These are phyloP conservation scores for Extremus antarcticus DNA, from an alignment of 495 filamentous ascomycete genomes.

Conservation along the genomic window DNA sequence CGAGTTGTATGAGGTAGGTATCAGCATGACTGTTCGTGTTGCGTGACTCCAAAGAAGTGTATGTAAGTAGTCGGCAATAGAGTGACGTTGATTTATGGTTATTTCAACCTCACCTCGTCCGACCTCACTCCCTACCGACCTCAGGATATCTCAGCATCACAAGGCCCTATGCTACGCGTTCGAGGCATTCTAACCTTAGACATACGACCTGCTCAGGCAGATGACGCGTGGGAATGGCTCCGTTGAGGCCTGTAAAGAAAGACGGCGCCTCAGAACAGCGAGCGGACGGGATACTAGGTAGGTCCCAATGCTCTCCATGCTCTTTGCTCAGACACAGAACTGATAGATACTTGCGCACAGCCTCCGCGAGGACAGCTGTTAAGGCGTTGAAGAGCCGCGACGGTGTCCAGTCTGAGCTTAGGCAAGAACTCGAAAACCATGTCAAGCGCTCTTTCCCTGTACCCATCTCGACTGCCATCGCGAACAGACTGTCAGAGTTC, in stretches of 20 bases:
- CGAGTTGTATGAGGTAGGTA: too few species aligned
- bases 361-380: neutral
- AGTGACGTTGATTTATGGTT: neutral
- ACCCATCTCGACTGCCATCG: neutral
- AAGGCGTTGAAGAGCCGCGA: constrained; percentile 1
- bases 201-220: neutral
- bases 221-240: constrained; percentile 4
- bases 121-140: neutral
- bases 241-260: constrained; percentile 7
- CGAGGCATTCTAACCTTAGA: neutral
- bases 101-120: neutral
- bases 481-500: neutral
- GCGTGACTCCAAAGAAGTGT: too few species aligned
- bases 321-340: too few species aligned
- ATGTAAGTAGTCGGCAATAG: neutral
- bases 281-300: constrained; percentile 8
- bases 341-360: neutral
- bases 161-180: neutral
- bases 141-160: neutral
- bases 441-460: constrained; percentile 9
- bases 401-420: neutral
- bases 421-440: neutral
- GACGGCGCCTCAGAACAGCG: neutral
- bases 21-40: too few species aligned
- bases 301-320: neutral